These are phyloP conservation scores for Aspergillus sp. DNA, from an alignment of 2,329 filamentous ascomycete species.

Conservation along the genomic window DNA sequence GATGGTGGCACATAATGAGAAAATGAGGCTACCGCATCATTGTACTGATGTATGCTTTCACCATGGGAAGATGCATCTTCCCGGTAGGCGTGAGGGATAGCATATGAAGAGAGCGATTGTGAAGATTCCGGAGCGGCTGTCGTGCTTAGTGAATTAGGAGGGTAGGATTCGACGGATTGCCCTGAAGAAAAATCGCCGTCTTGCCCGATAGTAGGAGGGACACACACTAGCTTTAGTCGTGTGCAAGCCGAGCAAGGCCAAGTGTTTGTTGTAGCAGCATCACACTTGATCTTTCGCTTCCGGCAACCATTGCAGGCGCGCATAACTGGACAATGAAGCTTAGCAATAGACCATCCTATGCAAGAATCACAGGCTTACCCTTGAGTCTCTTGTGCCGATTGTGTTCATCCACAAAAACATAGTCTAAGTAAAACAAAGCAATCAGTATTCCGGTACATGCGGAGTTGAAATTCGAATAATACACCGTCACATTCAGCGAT, in stretches of 20 bases:
- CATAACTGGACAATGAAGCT: conserved; percentile 70
- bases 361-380: conserved; percentile 59
- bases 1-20: conserved; percentile 40
- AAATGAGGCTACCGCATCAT: conserved; percentile 46
- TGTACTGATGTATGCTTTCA: conserved; percentile 50
- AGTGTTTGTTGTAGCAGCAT: conserved; percentile 93
- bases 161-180: conserved; percentile 33
- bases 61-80: conserved; percentile 57
- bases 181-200: conserved; percentile 58
- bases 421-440: conserved; percentile 63
- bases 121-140: conserved; percentile 53
- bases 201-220: conserved; percentile 81
- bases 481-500: no score
- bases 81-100: conserved; percentile 52
- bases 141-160: conserved; percentile 25
- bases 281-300: conserved; percentile 96
- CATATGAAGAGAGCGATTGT: conserved; percentile 57
- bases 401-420: conserved; percentile 98
- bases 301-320: conserved; percentile 95
- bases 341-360: conserved; percentile 9
- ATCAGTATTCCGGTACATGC: background rate
- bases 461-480: no score
- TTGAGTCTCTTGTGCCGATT: conserved; percentile 97
- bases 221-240: conserved; percentile 87
- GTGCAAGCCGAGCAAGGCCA: conserved; percentile 97